These are phyloP conservation scores for Nitzschia sp. DNA, from an alignment of 108 stramenopile species.

Conservation along the genomic window DNA sequence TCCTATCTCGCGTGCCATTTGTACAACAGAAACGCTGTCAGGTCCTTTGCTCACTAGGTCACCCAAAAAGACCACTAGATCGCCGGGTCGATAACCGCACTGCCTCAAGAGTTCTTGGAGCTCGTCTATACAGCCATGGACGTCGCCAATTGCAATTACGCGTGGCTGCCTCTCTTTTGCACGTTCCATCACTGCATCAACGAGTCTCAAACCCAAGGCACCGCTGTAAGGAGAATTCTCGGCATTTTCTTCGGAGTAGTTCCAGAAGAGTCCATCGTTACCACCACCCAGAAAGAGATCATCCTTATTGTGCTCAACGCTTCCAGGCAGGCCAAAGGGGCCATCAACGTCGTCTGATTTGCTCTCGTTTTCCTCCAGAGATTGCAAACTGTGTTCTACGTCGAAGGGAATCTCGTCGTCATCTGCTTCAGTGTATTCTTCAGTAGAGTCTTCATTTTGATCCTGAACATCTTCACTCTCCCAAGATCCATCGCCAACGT, in stretches of 20 bases:
- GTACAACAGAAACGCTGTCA: slow-evolving; percentile 85
- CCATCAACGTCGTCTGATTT: slow-evolving; percentile 45
- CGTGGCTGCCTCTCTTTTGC: slow-evolving; percentile 72
- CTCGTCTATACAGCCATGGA: slow-evolving; percentile 95
- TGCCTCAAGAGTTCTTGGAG: slow-evolving; percentile 82
- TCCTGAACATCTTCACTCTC: slow-evolving; percentile 9
- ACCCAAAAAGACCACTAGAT: slow-evolving; percentile 88
- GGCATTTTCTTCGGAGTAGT: slow-evolving; percentile 59
- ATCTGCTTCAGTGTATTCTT: slow-evolving; percentile 1
- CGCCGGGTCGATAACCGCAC: slow-evolving; percentile 89
- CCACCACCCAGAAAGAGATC: slow-evolving; percentile 74
- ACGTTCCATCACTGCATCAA: slow-evolving; percentile 69
- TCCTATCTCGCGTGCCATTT: slow-evolving; percentile 89
- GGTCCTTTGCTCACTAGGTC: slow-evolving; percentile 96
- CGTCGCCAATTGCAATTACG: slow-evolving; percentile 87
- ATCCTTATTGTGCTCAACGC: slow-evolving; percentile 49
- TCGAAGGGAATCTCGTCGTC: slow-evolving; percentile 10
- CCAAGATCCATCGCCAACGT: slow-evolving; percentile 36
- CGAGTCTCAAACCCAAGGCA: slow-evolving; percentile 61
- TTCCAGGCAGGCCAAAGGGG: slow-evolving; percentile 62
- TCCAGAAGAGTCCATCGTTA: slow-evolving; percentile 67
- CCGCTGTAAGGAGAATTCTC: slow-evolving; percentile 63
- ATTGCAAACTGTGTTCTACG: background rate
- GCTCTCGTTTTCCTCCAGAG: background rate
- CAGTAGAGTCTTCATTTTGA: slow-evolving; percentile 3